phyloP scores from a whole-genome alignment of 2,329 filamentous ascomycete genomes.

The Remersonia thermophila region DNA sequence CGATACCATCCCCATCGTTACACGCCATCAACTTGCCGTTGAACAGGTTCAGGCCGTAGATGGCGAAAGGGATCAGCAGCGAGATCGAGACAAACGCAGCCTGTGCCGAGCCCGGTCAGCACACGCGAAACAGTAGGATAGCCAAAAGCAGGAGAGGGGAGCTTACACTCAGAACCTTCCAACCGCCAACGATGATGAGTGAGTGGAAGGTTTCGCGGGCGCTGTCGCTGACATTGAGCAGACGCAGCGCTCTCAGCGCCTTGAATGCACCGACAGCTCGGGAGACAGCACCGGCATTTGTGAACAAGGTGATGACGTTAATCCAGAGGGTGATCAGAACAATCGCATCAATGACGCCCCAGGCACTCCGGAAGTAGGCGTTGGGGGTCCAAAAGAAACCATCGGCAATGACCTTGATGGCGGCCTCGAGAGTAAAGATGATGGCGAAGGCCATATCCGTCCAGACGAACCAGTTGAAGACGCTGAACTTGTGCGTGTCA shows the following conservation, averaged over 20 bases:
- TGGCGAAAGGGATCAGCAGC: constrained; percentile 88
- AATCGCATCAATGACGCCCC: constrained; percentile 89
- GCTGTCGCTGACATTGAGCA: constrained; percentile 93
- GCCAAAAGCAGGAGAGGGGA: neutral
- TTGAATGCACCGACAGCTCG: constrained; percentile 94
- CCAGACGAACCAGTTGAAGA: constrained; percentile 87
- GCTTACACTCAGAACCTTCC: constrained; percentile 67
- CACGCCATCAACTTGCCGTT: constrained; percentile 67
- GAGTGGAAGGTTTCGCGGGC: constrained; percentile 94
- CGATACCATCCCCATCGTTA: constrained; percentile 56
- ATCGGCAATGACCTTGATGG: constrained; percentile 89
- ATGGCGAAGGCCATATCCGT: constrained; percentile 81
- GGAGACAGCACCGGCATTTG: constrained; percentile 72
- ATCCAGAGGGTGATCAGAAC: constrained; percentile 92
- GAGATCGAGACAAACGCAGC: constrained; percentile 90
- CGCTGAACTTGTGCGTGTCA: constrained; percentile 39
- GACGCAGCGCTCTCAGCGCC: constrained; percentile 75
- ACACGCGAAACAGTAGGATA: neutral
- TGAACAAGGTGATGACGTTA: constrained; percentile 74
- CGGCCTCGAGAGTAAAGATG: constrained; percentile 73
- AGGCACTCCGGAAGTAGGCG: constrained; percentile 89
- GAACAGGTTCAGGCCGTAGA: constrained; percentile 91
- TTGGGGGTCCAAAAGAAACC: constrained; percentile 95
- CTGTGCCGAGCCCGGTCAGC: constrained; percentile 3
- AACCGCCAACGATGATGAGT: constrained; percentile 82